Percentiles rank a stretch among this genome's conserved stretches.
These are phyloP conservation scores for Alternaria solani DNA, from an alignment of 2,329 filamentous ascomycete species.

Conservation along the genomic window DNA sequence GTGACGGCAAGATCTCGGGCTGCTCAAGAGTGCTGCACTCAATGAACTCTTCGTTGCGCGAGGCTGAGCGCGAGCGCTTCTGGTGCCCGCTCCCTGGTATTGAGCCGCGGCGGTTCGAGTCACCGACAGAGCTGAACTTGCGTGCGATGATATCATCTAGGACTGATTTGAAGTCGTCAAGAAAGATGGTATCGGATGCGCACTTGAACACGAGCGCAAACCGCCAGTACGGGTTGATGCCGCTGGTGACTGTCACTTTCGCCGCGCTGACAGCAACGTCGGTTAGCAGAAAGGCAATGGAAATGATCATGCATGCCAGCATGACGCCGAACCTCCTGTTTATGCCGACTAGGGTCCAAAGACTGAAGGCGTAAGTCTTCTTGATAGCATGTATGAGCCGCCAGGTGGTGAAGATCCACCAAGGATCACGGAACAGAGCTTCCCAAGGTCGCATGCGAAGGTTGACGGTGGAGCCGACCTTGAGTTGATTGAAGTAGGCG, in stretches of 20 bases:
- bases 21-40: slow-evolving; percentile 25
- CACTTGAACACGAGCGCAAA: slow-evolving; percentile 50
- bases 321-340: slow-evolving; percentile 46
- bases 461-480: slow-evolving; percentile 36
- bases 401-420: slow-evolving; percentile 51
- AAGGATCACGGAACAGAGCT: slow-evolving; percentile 44
- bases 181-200: slow-evolving; percentile 47
- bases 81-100: slow-evolving; percentile 13
- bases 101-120: slow-evolving; percentile 24
- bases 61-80: slow-evolving; percentile 24
- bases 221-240: slow-evolving; percentile 49
- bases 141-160: slow-evolving; percentile 43
- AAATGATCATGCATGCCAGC: slow-evolving; percentile 45
- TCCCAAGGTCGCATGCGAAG: slow-evolving; percentile 43
- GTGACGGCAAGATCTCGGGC: not conserved
- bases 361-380: slow-evolving; percentile 43
- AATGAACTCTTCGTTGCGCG: slow-evolving; percentile 30
- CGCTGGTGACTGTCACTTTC: slow-evolving; percentile 32
- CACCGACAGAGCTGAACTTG: slow-evolving; percentile 33
- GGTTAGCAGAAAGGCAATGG: slow-evolving; percentile 42
- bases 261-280: slow-evolving; percentile 44
- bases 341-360: slow-evolving; percentile 36
- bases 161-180: slow-evolving; percentile 49
- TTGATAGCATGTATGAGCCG: slow-evolving; percentile 43
- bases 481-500: slow-evolving; percentile 44